Conservation (phyloP, 495 filamentous ascomycete genomes). For the Aspergillus sclerotioniger region DNA sequence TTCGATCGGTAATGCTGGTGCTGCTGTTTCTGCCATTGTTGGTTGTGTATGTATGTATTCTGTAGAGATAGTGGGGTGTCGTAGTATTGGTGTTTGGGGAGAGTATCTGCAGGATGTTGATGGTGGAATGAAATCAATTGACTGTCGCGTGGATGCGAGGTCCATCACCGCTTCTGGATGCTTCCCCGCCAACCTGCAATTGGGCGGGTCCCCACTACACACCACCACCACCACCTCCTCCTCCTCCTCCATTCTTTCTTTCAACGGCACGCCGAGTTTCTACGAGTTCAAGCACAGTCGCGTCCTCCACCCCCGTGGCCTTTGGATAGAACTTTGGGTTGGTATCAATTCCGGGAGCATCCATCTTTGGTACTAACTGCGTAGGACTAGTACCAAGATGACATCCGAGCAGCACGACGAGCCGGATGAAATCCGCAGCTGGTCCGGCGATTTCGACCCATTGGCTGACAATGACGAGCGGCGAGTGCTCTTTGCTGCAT, state of each 20-base stretch:
- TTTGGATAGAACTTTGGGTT: no score
- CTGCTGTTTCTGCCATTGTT: slow-evolving; percentile 5
- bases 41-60: not conserved
- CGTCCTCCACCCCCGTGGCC: no score
- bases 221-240: not conserved
- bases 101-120: not conserved
- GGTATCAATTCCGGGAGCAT: not conserved
- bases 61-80: not conserved
- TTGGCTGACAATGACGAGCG: slow-evolving; percentile 73
- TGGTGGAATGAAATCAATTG: not conserved
- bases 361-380: not conserved
- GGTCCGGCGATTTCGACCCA: slow-evolving; percentile 58
- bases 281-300: no score
- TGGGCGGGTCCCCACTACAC: not conserved
- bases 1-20: slow-evolving; percentile 45
- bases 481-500: slow-evolving; percentile 67
- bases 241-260: not conserved
- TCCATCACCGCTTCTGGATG: not conserved
- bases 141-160: not conserved
- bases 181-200: slow-evolving; percentile 1
- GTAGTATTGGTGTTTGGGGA: not conserved
- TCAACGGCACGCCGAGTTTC: no score
- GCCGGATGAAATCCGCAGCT: slow-evolving; percentile 37
- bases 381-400: slow-evolving; percentile 14
- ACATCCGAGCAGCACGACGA: slow-evolving; percentile 20